Percentiles rank a stretch among this genome's conserved stretches.
These are phyloP conservation scores for Pleurotus platypus DNA, from an alignment of 768 basidiomycete species.

Conservation along the genomic window DNA sequence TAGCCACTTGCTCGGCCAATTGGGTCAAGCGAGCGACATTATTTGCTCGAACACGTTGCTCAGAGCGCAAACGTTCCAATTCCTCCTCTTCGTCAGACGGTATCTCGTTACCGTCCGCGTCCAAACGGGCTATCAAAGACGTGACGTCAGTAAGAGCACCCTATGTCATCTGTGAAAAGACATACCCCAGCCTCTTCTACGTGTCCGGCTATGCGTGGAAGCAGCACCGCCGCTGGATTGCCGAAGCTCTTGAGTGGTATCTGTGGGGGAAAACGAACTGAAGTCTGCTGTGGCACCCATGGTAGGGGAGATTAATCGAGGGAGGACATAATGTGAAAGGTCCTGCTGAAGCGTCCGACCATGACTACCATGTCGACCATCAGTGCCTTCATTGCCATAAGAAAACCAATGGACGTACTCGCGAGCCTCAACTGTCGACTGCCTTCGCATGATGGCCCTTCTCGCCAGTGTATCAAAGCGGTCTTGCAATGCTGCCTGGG, in stretches of 20 bases:
- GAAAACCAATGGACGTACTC: constrained; percentile 35
- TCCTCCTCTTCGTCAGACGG: constrained; percentile 60
- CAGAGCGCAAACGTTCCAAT: constrained; percentile 49
- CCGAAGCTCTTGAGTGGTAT: background rate
- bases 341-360: background rate
- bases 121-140: constrained; percentile 35
- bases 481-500: constrained; percentile 2
- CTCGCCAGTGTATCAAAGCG: constrained; percentile 15
- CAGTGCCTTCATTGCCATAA: background rate
- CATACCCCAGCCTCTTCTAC: constrained; percentile 47
- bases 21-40: background rate
- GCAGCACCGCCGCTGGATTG: background rate
- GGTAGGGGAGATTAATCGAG: background rate
- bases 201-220: constrained; percentile 12
- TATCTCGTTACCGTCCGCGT: constrained; percentile 62
- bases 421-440: constrained; percentile 31
- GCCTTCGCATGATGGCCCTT: constrained; percentile 32
- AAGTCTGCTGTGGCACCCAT: background rate
- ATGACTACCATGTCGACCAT: background rate
- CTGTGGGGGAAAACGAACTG: background rate
- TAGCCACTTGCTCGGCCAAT: background rate
- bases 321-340: background rate
- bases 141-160: background rate
- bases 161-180: background rate
- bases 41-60: constrained; percentile 36